phyloP scores from a whole-genome alignment of 73 alveolate species.

The Paramecium caudatum region DNA sequence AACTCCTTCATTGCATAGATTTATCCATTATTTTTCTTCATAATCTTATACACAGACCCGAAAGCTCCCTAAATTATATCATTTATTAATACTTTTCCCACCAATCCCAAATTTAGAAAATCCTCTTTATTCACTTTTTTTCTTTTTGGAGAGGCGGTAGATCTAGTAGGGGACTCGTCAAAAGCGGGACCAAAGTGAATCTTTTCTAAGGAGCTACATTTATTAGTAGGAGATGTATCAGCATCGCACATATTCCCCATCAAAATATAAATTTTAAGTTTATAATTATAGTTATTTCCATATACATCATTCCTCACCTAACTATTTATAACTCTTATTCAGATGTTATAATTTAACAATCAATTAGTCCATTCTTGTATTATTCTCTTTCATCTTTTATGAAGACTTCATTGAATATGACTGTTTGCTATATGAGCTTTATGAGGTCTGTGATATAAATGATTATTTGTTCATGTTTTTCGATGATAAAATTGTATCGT shows the following conservation, averaged over 20 bases:
- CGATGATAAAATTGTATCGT: neutral
- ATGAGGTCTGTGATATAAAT: too few relatives aligned
- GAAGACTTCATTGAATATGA: neutral
- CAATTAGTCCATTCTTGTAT: neutral
- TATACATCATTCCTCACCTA: neutral
- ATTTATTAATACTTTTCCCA: constrained; percentile 26
- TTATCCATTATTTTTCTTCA: constrained; percentile 76
- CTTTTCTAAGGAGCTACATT: neutral
- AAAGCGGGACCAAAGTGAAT: neutral
- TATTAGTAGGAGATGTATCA: neutral
- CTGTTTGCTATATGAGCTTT: too few relatives aligned
- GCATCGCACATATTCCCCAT: constrained; percentile 40
- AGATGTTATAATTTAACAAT: constrained; percentile 4
- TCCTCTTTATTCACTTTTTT: constrained; percentile 22
- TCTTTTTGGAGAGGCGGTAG: constrained; percentile 17
- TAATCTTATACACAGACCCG: constrained; percentile 80
- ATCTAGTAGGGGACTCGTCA: constrained; percentile 12
- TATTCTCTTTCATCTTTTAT: neutral
- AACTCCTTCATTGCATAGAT: constrained; percentile 87
- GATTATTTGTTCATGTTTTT: neutral
- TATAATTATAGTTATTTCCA: neutral
- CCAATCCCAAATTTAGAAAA: constrained; percentile 61
- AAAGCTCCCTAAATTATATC: constrained; percentile 73
- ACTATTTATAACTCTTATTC: constrained; percentile 10
- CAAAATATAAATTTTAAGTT: constrained; percentile 10